A percentile compares a stretch with the other conserved stretches of the same genome.
Conservation (phyloP, 1,139 yeast species). For the Suhomyces terraborum region DNA sequence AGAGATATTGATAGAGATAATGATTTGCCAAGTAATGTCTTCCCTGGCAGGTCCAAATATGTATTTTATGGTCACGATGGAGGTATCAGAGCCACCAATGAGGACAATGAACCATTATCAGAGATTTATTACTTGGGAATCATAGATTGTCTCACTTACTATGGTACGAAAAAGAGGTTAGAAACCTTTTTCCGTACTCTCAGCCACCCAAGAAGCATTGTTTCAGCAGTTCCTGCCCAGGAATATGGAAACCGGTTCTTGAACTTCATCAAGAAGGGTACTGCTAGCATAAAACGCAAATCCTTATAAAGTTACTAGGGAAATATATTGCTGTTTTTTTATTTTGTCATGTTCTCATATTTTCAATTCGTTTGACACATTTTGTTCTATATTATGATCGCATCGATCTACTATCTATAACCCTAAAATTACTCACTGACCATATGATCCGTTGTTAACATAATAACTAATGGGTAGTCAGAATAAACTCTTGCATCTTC, state of each 20-base stretch:
- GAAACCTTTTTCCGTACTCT: conserved; percentile 88
- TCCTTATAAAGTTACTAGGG: conserved; percentile 2
- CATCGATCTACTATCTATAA: neutral
- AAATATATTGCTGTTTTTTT: neutral
- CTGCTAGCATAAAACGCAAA: conserved; percentile 17
- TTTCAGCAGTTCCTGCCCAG: conserved; percentile 86
- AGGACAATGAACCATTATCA: conserved; percentile 58
- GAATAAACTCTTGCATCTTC: neutral
- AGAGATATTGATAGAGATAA: conserved; percentile 41
- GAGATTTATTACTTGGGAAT: conserved; percentile 89
- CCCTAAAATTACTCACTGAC: neutral
- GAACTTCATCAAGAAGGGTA: conserved; percentile 58
- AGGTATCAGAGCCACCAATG: conserved; percentile 79
- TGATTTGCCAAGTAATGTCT: conserved; percentile 50
- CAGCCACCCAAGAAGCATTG: conserved; percentile 64
- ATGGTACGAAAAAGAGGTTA: conserved; percentile 70
- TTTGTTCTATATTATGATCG: conserved; percentile 3
- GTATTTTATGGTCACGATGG: conserved; percentile 82
- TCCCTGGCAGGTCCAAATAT: conserved; percentile 52
- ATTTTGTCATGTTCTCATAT: conserved; percentile 4
- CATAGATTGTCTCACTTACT: conserved; percentile 90
- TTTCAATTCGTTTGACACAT: conserved; percentile 9
- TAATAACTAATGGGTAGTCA: conserved; percentile 6
- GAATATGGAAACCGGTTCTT: conserved; percentile 90
- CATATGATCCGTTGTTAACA: conserved; percentile 2